Conservation (phyloP, 495 filamentous ascomycete genomes). For the Chaetomium tenue region DNA sequence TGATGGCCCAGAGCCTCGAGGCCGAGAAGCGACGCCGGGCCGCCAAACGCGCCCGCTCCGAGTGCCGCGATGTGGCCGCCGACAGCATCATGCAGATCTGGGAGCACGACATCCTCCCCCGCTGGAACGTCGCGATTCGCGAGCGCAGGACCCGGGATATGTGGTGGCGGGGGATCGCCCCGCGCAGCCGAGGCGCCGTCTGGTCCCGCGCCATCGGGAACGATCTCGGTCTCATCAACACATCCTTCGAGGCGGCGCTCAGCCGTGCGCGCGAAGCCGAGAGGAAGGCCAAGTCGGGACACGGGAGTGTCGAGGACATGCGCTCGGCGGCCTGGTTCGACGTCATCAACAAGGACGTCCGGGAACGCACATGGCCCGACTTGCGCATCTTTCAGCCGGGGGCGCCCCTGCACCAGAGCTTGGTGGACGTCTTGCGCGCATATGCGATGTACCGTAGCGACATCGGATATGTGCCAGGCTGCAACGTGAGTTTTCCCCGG, state of each 20-base stretch:
- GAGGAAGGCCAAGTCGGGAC: conserved; percentile 46
- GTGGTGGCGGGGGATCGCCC: conserved; percentile 91
- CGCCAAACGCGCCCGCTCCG: conserved; percentile 47
- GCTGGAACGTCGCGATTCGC: conserved; percentile 75
- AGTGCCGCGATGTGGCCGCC: conserved; percentile 55
- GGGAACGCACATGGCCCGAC: conserved; percentile 68
- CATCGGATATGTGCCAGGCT: conserved; percentile 84
- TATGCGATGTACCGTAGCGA: conserved; percentile 94
- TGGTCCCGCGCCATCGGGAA: conserved; percentile 90
- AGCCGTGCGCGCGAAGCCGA: conserved; percentile 69
- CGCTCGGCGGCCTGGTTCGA: conserved; percentile 57
- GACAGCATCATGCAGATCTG: conserved; percentile 76
- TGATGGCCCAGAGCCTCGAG: conserved; percentile 82
- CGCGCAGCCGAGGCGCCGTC: conserved; percentile 74
- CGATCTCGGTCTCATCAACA: conserved; percentile 71
- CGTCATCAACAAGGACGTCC: conserved; percentile 67
- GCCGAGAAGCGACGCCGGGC: conserved; percentile 58
- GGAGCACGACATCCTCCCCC: conserved; percentile 82
- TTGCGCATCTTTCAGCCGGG: conserved; percentile 78
- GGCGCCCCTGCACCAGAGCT: conserved; percentile 69
- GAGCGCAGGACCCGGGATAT: conserved; percentile 78
- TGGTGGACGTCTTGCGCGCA: conserved; percentile 80
- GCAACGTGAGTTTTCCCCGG: conserved; percentile 59
- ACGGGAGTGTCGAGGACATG: conserved; percentile 47
- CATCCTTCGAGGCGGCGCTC: conserved; percentile 76